phyloP scores from a whole-genome alignment of 2,329 filamentous ascomycete species.

The Bipolaris victoriae region DNA sequence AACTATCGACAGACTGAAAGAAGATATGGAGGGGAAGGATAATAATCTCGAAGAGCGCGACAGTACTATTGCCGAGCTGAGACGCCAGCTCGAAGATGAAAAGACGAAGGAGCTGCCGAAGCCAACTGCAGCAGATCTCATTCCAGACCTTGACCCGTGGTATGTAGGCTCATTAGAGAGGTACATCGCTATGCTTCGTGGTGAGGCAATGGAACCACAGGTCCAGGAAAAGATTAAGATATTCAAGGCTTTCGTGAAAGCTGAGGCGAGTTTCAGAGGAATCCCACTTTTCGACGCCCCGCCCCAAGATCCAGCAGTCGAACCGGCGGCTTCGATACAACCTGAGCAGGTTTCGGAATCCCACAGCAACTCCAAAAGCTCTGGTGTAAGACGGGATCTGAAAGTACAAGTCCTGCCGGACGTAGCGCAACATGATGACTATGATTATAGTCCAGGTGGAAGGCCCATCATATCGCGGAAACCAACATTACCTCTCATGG shows the following conservation, averaged over 20 bases:
- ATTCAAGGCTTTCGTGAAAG: slow-evolving; percentile 57
- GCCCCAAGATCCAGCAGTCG: slow-evolving; percentile 21
- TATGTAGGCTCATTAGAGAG: slow-evolving; percentile 62
- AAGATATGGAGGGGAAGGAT: slow-evolving; percentile 42
- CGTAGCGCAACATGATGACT: slow-evolving; percentile 27
- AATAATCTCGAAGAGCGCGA: slow-evolving; percentile 13
- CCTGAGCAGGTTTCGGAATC: slow-evolving; percentile 4
- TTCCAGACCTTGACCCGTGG: slow-evolving; percentile 64
- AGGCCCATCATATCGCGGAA: slow-evolving; percentile 53
- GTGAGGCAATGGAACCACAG: slow-evolving; percentile 54
- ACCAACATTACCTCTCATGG: slow-evolving; percentile 22
- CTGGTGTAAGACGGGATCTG: slow-evolving; percentile 22
- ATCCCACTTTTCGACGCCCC: slow-evolving; percentile 51
- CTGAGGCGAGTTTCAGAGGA: slow-evolving; percentile 46
- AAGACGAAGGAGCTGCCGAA: slow-evolving; percentile 29
- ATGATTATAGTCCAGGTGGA: slow-evolving; percentile 61
- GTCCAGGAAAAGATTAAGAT: slow-evolving; percentile 61
- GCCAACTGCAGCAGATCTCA: slow-evolving; percentile 43
- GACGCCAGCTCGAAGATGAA: slow-evolving; percentile 29
- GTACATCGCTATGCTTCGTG: slow-evolving; percentile 61
- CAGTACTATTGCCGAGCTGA: slow-evolving; percentile 6
- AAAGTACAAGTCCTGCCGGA: slow-evolving; percentile 26
- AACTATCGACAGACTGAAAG: slow-evolving; percentile 41
- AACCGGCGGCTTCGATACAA: slow-evolving; percentile 8
- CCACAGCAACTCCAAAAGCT: slow-evolving; percentile 12